Percentiles rank a stretch among this genome's conserved stretches.
These are phyloP conservation scores for Prunella vulgaris DNA, from an alignment of 257 asterid genomes.

Conservation along the genomic window DNA sequence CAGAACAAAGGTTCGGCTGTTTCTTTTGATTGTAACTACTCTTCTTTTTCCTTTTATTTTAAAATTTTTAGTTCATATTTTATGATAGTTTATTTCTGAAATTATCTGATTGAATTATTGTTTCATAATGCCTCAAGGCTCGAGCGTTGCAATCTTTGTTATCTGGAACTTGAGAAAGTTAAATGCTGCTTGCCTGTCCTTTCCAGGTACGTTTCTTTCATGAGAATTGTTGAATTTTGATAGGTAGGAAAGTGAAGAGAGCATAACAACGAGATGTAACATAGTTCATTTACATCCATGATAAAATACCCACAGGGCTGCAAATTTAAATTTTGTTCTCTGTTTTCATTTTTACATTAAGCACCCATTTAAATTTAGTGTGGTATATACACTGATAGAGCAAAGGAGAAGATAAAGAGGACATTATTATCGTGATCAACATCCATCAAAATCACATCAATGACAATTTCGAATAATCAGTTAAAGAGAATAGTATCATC, in stretches of 20 bases:
- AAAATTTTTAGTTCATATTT: background rate
- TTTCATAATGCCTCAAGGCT: conserved; percentile 49
- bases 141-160: conserved; percentile 90
- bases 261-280: background rate
- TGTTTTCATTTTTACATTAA: background rate
- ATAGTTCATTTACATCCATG: background rate
- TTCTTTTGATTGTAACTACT: conserved; percentile 4
- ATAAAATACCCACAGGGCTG: background rate
- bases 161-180: conserved; percentile 87
- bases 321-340: background rate
- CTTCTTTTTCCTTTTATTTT: background rate
- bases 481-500: background rate
- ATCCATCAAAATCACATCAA: background rate
- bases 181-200: conserved; percentile 63
- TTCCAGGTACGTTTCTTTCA: conserved; percentile 47
- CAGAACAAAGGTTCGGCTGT: conserved; percentile 72
- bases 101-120: conserved; percentile 17
- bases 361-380: background rate
- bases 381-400: background rate
- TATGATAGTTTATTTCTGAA: conserved; percentile 12
- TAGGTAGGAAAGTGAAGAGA: background rate
- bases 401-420: background rate
- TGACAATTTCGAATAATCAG: background rate
- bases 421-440: too few species aligned
- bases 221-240: background rate